Conservation (phyloP, 2,329 filamentous ascomycete species). For the Tricladium varicosporioides region DNA sequence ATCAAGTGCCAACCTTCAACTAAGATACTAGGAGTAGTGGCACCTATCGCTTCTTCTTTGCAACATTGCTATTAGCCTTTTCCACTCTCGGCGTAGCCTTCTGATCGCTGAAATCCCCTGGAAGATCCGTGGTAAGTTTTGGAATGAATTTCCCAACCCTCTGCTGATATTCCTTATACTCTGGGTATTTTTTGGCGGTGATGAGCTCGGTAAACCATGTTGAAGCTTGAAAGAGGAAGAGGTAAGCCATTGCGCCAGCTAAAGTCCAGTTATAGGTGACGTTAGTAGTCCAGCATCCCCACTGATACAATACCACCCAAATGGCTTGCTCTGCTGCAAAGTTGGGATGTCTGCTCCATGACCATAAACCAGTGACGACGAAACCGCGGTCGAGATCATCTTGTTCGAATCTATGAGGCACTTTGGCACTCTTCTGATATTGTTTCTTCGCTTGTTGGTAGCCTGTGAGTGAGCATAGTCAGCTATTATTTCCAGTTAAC, state of each 20-base stretch:
- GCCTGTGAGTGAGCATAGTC: conserved; percentile 40
- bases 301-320: conserved; percentile 86
- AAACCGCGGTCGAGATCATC: conserved; percentile 89
- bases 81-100: conserved; percentile 23
- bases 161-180: conserved; percentile 82
- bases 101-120: conserved; percentile 29
- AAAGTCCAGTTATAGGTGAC: conserved; percentile 77
- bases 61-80: conserved; percentile 3
- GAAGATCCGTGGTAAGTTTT: conserved; percentile 22
- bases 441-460: conserved; percentile 79
- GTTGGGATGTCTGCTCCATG: conserved; percentile 88
- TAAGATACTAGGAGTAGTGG: too few species aligned
- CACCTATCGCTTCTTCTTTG: neutral
- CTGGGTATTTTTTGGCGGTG: conserved; percentile 77
- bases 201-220: conserved; percentile 85
- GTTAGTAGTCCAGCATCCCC: conserved; percentile 74
- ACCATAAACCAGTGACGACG: conserved; percentile 79
- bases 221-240: conserved; percentile 84
- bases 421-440: conserved; percentile 71
- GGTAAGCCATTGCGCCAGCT: conserved; percentile 64
- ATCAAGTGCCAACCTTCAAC: too few species aligned
- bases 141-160: conserved; percentile 84
- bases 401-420: conserved; percentile 62
- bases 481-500: neutral
- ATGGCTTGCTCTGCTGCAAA: conserved; percentile 89